Evolutionary conservation across 306 rosid species (phyloP).

Genomic region (Medicago arabica): DNA sequence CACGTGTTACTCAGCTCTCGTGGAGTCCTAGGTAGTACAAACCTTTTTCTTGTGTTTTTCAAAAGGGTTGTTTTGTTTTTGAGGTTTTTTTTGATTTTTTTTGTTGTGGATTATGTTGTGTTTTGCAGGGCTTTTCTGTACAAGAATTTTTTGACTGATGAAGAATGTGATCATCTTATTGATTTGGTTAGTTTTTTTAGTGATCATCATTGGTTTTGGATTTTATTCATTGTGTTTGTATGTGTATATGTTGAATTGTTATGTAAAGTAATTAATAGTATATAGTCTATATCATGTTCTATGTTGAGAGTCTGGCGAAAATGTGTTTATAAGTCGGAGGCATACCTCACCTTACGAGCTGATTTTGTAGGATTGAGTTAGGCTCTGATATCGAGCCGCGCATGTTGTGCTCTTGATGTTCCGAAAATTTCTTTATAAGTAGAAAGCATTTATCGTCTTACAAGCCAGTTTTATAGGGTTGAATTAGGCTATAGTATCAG

Average conservation of each 20-base stretch:
- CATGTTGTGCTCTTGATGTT: not conserved
- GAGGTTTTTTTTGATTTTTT: not conserved
- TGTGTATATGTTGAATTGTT: not conserved
- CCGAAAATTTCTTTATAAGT: not conserved
- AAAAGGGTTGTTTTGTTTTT: not conserved
- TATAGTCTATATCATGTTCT: not conserved
- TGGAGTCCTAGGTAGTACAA: slow-evolving; percentile 79
- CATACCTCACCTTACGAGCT: not conserved
- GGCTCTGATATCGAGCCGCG: not conserved
- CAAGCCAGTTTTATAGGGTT: not conserved
- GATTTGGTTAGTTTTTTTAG: slow-evolving; percentile 54
- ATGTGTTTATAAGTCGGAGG: not conserved
- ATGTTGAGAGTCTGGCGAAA: not conserved
- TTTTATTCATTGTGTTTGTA: not conserved
- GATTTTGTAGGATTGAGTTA: not conserved
- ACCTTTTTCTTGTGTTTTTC: slow-evolving; percentile 1
- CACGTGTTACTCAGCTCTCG: slow-evolving; percentile 81
- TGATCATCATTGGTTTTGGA: slow-evolving; percentile 5
- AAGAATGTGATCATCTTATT: slow-evolving; percentile 86
- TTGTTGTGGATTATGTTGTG: slow-evolving; percentile 29
- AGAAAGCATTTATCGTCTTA: not conserved
- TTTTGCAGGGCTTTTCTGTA: slow-evolving; percentile 83
- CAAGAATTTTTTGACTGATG: slow-evolving; percentile 68
- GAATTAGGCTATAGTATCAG: not conserved
- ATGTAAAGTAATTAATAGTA: not conserved